Conservation (phyloP, 202 grass and related monocot species). For the Elaeis oleifera region DNA sequence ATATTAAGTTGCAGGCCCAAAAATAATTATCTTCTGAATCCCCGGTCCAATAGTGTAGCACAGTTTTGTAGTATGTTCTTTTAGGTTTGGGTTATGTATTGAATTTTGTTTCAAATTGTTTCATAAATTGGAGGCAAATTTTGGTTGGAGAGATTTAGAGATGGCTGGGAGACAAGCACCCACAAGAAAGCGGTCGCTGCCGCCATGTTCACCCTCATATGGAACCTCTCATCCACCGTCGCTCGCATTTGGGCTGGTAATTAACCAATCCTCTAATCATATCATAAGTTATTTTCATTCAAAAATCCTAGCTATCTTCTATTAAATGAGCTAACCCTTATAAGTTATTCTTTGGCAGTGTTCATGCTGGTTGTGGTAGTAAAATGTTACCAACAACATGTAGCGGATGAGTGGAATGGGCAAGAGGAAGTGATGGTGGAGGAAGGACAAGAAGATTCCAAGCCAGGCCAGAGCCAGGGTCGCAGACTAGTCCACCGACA, state of each 20-base stretch:
- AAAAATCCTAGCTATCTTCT: no score
- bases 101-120: no score
- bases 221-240: slow-evolving; percentile 81
- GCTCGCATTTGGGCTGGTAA: slow-evolving; percentile 89
- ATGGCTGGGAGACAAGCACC: slow-evolving; percentile 86
- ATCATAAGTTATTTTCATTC: neutral
- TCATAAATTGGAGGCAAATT: slow-evolving; percentile 33
- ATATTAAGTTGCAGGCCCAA: no score
- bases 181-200: slow-evolving; percentile 87
- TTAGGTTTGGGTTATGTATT: no score
- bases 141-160: slow-evolving; percentile 86
- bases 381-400: slow-evolving; percentile 76
- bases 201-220: slow-evolving; percentile 77
- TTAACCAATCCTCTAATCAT: neutral
- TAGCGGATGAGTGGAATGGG: slow-evolving; percentile 53
- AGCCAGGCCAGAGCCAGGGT: neutral
- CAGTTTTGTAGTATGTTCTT: no score
- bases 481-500: neutral
- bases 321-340: no score
- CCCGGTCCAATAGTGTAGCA: no score
- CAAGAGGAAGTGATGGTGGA: slow-evolving; percentile 27
- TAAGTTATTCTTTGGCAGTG: slow-evolving; percentile 25
- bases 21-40: no score
- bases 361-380: slow-evolving; percentile 78
- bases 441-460: slow-evolving; percentile 23